Conservation (phyloP, 2,329 filamentous ascomycete species). For the Arthrobotrys megalospora region DNA sequence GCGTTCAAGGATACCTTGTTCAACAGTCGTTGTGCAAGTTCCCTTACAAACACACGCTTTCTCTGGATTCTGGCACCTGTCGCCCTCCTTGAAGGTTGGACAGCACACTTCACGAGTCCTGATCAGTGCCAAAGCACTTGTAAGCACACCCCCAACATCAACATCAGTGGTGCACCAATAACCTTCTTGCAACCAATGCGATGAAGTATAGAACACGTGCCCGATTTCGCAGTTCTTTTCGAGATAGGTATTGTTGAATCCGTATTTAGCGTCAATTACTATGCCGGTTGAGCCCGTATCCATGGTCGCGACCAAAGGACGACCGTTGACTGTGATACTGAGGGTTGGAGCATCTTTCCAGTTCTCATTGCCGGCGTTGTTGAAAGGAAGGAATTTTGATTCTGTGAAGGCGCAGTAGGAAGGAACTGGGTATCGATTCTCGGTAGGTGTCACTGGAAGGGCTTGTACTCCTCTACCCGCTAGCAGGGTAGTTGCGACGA, state of each 20-base stretch:
- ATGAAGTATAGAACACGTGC: constrained; percentile 49
- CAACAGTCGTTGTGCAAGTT: constrained; percentile 16
- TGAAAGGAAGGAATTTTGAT: constrained; percentile 46
- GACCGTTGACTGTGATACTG: constrained; percentile 31
- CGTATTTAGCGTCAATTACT: constrained; percentile 41
- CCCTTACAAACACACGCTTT: constrained; percentile 34
- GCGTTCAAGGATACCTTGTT: background rate
- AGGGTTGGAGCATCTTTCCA: constrained; percentile 31
- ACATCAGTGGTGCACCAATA: constrained; percentile 45
- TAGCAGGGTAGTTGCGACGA: constrained; percentile 13
- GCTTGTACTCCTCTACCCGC: background rate
- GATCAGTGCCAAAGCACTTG: constrained; percentile 33
- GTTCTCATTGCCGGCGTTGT: constrained; percentile 38
- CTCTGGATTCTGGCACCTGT: constrained; percentile 18
- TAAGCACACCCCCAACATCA: constrained; percentile 26
- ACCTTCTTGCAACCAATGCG: constrained; percentile 48
- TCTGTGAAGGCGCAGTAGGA: constrained; percentile 27
- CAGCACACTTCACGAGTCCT: constrained; percentile 38
- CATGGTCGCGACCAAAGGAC: constrained; percentile 25
- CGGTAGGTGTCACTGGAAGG: constrained; percentile 7
- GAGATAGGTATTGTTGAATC: constrained; percentile 32
- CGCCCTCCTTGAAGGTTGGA: constrained; percentile 13
- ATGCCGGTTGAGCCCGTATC: constrained; percentile 50
- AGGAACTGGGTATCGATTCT: constrained; percentile 17
- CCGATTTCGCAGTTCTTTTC: constrained; percentile 30